Conservation (phyloP, 2,329 filamentous ascomycete species). For the Colletotrichum costaricense region DNA sequence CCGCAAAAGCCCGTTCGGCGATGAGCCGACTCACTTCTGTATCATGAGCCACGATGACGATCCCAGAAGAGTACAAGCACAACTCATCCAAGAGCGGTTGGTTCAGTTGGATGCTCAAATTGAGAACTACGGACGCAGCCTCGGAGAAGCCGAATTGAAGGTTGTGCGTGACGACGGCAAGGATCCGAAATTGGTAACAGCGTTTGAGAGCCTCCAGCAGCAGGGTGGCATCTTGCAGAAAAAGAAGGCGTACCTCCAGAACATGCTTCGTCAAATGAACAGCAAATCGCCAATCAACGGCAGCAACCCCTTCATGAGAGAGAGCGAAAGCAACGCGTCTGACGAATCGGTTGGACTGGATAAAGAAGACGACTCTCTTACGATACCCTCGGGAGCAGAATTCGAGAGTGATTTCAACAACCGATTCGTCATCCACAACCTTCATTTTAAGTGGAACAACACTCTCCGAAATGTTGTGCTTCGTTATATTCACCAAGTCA, state of each 20-base stretch:
- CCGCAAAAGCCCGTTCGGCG: conserved; percentile 88
- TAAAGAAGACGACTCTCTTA: conserved; percentile 64
- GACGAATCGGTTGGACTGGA: conserved; percentile 60
- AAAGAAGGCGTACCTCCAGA: conserved; percentile 69
- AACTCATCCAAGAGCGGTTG: conserved; percentile 85
- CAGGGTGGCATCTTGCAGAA: conserved; percentile 68
- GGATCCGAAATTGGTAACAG: conserved; percentile 62
- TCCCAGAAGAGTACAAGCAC: conserved; percentile 86
- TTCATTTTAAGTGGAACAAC: conserved; percentile 99
- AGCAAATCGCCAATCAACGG: conserved; percentile 46
- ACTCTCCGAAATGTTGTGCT: conserved; percentile 94
- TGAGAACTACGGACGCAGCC: conserved; percentile 75
- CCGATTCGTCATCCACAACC: conserved; percentile 96
- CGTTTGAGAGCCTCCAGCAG: conserved; percentile 69
- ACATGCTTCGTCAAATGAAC: conserved; percentile 65
- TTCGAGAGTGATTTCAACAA: conserved; percentile 97
- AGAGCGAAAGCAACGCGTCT: conserved; percentile 41
- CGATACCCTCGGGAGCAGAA: conserved; percentile 79
- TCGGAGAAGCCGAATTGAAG: conserved; percentile 81
- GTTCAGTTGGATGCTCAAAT: conserved; percentile 84
- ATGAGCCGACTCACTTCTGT: conserved; percentile 93
- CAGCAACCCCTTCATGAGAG: conserved; percentile 40
- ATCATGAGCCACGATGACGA: conserved; percentile 94
- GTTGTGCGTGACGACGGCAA: conserved; percentile 63
- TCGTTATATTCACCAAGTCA: conserved; percentile 96